Evolutionary conservation across 1,139 yeast genomes (phyloP), one percentile per base, ranked within the genome.

Genomic region (Sugiyamaella grinbergsii): DNA sequence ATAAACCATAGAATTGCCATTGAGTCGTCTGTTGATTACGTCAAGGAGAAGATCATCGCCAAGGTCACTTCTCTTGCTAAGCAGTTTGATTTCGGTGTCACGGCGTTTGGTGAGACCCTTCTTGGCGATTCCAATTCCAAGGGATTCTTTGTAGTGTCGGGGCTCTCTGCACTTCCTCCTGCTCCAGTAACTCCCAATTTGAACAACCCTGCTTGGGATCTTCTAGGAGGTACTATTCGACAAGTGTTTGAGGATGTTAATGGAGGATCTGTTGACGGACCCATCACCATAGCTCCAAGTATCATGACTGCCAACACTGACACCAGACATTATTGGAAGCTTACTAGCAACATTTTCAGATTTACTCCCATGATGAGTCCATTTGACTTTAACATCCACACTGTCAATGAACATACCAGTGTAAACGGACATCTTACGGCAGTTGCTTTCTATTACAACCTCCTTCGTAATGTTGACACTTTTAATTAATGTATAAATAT

Each of bases 261-360:
- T 26, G 46, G 45, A 5, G 42, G 43, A 16, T 10, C 22, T n/a
- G 58, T 54, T 1, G 40, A 38, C 37, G 33, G 33, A 4, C 31
- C 48, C 13, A 44, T 80, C 22, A 69, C 82, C 28, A 72, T 85
- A 47, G 72, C 90, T 1, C 94, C 95, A 8, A 72, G 79, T 16
- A 64, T 86, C 47, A 79, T 85, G 80, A 76, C 87, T 4, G 96
- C 87, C 28, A 89, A 88, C 68, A 89, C 96, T 2, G 96, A 89
- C 65, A 88, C 96, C 6, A 78, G 80, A 63, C 78, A 80, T 64
- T 88, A 85, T 70, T 86, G 94, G 91, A 69, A 74, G 47, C 73
- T 89, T 63, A 79, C 90, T n/a, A 73, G 74, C 50, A 80, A 85
- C 64, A 86, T 90, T 54, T 87, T 76, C 73, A 77, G 96, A 60